phyloP scores from a whole-genome alignment of 2,329 filamentous ascomycete species.

The Gnomoniopsis sp. region DNA sequence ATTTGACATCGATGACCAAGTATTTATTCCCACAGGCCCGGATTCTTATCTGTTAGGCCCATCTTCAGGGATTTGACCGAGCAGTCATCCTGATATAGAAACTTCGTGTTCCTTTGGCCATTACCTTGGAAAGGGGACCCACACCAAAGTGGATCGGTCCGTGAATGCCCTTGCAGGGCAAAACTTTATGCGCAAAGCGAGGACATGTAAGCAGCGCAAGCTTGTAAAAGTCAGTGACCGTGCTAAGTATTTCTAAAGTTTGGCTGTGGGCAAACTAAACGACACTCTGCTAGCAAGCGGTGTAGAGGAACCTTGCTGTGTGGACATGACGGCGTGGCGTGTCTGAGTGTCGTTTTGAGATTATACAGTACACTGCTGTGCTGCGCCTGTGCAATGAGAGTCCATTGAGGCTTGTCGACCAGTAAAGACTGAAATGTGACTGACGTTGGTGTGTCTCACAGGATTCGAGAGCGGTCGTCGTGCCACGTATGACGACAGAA shows the following conservation, averaged over 20 bases:
- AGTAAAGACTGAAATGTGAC: too few species aligned
- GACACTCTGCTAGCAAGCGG: too few species aligned
- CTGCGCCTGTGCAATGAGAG: too few species aligned
- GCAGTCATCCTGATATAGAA: constrained; percentile 31
- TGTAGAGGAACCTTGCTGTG: too few species aligned
- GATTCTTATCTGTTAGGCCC: constrained; percentile 19
- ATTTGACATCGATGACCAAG: constrained; percentile 31
- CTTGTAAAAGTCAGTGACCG: constrained; percentile 28
- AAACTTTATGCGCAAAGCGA: constrained; percentile 21
- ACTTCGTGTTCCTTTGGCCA: constrained; percentile 33
- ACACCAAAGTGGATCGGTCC: constrained; percentile 26
- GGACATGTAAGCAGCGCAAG: constrained; percentile 25
- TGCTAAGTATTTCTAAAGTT: too few species aligned
- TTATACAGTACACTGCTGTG: too few species aligned
- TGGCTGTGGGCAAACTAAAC: too few species aligned
- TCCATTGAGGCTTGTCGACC: too few species aligned
- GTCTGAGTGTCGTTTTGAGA: too few species aligned
- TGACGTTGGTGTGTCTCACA: neutral
- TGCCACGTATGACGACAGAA: neutral
- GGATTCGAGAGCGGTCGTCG: neutral
- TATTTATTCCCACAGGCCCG: constrained; percentile 19
- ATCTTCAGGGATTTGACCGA: constrained; percentile 20
- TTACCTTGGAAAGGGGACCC: constrained; percentile 24
- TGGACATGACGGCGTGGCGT: too few species aligned
- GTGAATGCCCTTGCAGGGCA: constrained; percentile 27